Evolutionary conservation across 2,329 filamentous ascomycete genomes (phyloP).

Genomic region (Fusarium palustre): DNA sequence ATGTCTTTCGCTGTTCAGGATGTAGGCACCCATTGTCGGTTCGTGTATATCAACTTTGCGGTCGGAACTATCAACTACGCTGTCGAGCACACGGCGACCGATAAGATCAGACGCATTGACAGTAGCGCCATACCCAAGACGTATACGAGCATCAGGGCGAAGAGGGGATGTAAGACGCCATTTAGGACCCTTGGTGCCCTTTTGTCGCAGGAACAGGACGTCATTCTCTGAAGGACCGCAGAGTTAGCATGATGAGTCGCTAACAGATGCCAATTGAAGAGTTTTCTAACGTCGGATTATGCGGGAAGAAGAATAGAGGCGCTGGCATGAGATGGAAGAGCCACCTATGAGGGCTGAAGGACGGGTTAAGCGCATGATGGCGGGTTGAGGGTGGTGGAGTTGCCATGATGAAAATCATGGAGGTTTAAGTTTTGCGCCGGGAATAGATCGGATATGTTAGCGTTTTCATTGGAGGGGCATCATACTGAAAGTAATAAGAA

Average conservation of each 20-base stretch:
- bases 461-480: neutral
- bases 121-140: slow-evolving; percentile 59
- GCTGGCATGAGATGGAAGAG: neutral
- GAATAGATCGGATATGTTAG: slow-evolving; percentile 41
- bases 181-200: slow-evolving; percentile 51
- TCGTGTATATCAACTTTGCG: slow-evolving; percentile 67
- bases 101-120: slow-evolving; percentile 70
- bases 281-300: slow-evolving; percentile 45
- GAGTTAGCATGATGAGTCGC: slow-evolving; percentile 28
- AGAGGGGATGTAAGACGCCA: slow-evolving; percentile 56
- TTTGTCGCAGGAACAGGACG: slow-evolving; percentile 56
- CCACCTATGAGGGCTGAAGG: slow-evolving; percentile 11
- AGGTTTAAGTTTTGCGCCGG: slow-evolving; percentile 40
- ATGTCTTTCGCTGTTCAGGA: slow-evolving; percentile 72
- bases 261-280: neutral
- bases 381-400: slow-evolving; percentile 2
- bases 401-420: slow-evolving; percentile 35
- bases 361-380: slow-evolving; percentile 32
- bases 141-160: slow-evolving; percentile 48
- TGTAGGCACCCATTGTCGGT: slow-evolving; percentile 79
- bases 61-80: slow-evolving; percentile 65
- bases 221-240: slow-evolving; percentile 52
- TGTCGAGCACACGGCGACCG: slow-evolving; percentile 69
- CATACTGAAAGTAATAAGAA: neutral
- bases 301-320: slow-evolving; percentile 46